Base-by-base conservation (phyloP, 169 alveolate species). In the Ichthyophthirius multifiliis region DNA sequence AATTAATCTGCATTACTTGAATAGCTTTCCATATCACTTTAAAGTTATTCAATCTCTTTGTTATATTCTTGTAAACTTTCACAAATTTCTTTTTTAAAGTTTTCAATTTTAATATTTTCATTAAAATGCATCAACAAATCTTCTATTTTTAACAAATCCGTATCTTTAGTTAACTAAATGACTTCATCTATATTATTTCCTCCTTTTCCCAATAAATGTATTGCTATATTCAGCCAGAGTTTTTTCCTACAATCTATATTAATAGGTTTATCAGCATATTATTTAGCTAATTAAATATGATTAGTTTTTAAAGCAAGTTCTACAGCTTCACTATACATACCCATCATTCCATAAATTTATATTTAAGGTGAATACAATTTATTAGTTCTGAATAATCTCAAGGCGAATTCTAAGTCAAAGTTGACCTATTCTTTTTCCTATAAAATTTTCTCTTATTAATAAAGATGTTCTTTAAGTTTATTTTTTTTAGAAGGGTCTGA, bases 211-310 rank as follows among this genome's bases (percentile, higher is more conserved):
- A 32, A 35, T 46, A 85, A 65, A 18, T 82, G 48, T 34, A 76
- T 89, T 16, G 93, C 95, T 13, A 91, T 91, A 62, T 88, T 82
- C 67, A 91, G 75, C 92, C 91, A 91, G 35, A 91, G 43, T 55
- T 91, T 83, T 77, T 83, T 74, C 12, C 75, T 79, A 37, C 82
- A 83, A 71, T 85, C 82, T 43, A 88, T 92, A 62, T 71, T 73
- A 13, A 55, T 30, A 16, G 92, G 89, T 43, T 85, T 87, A 16
- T 76, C 37, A 3, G 93, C 95, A 65, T 88, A 85, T 0, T 80
- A 76, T 75, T 88, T 91, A 5, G 95, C 95, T 64, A 81, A 43
- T 0, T 87, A 87, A 67, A 88, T 82, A 34, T 82, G 75, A 5
- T 83, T 84, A n/a, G 65, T 41, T 23, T 85, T 83, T n/a, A 91